A percentile compares a stretch with the other conserved stretches of the same genome.
Conservation (phyloP, 192 early-diverging fungal genomes). For the Allomyces macrogynus region DNA sequence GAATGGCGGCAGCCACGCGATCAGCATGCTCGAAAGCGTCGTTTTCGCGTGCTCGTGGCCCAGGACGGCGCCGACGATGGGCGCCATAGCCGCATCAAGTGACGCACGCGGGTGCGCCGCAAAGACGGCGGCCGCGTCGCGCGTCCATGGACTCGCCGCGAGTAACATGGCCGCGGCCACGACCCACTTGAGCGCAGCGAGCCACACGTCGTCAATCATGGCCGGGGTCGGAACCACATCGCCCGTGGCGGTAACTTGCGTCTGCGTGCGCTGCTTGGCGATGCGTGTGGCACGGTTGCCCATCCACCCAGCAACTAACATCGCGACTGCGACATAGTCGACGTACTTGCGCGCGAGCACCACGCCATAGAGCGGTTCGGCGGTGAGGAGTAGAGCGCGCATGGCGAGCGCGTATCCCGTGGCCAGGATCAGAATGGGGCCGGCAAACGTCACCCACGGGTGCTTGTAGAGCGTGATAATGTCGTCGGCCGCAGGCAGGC, state of each 20-base stretch:
- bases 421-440: background rate
- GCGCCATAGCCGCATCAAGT: background rate
- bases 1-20: background rate
- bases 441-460: background rate
- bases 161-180: background rate
- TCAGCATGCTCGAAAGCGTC: background rate
- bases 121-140: background rate
- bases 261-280: too few species aligned
- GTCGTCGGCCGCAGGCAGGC: background rate
- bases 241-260: background rate
- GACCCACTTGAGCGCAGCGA: background rate
- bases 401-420: background rate
- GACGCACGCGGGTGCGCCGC: background rate
- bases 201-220: background rate
- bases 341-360: background rate
- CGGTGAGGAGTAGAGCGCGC: background rate
- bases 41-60: background rate
- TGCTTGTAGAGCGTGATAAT: background rate
- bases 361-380: background rate
- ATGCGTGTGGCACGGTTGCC: background rate
- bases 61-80: background rate
- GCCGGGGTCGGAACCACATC: background rate
- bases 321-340: background rate
- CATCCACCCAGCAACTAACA: background rate
- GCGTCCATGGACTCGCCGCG: background rate